A percentile compares a stretch with the other conserved stretches of the same genome.
Conservation (phyloP, 73 alveolate genomes). For the Paramecium biaurelia region DNA sequence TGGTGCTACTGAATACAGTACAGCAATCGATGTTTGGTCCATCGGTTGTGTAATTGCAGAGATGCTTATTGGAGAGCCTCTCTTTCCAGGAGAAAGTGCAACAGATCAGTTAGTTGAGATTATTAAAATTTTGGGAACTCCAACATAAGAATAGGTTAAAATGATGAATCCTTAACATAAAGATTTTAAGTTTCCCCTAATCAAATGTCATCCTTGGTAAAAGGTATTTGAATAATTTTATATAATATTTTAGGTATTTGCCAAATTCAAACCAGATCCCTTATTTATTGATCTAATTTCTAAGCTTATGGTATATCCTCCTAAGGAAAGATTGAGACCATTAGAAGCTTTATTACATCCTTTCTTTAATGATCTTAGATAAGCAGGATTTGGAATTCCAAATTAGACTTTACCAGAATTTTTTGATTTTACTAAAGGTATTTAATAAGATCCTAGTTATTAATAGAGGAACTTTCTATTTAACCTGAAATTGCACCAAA, state of each 20-base stretch:
- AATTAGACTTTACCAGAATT: slow-evolving; percentile 22
- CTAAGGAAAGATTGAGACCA: slow-evolving; percentile 80
- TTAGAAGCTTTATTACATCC: slow-evolving; percentile 88
- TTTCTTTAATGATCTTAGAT: slow-evolving; percentile 84
- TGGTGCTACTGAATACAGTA: slow-evolving; percentile 78
- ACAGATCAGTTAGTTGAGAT: slow-evolving; percentile 90
- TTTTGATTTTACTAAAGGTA: slow-evolving; percentile 61
- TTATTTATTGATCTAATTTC: slow-evolving; percentile 74
- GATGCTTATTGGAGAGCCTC: slow-evolving; percentile 82
- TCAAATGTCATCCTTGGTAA: slow-evolving; percentile 74
- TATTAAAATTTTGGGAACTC: slow-evolving; percentile 93
- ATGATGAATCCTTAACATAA: slow-evolving; percentile 90
- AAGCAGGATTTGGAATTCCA: not conserved
- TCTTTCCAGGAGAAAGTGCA: slow-evolving; percentile 90
- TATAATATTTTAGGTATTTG: slow-evolving; percentile 30
- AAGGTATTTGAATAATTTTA: slow-evolving; percentile 56
- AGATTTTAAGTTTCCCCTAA: slow-evolving; percentile 82
- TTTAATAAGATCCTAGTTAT: not conserved
- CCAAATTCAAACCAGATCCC: not conserved
- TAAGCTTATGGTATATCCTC: slow-evolving; percentile 82
- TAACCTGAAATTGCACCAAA: slow-evolving; percentile 51
- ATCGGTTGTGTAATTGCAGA: slow-evolving; percentile 95
- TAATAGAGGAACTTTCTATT: slow-evolving; percentile 50
- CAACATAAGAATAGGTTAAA: slow-evolving; percentile 80
- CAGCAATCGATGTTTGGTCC: slow-evolving; percentile 92